Evolutionary conservation across 2,329 filamentous ascomycete genomes (phyloP), one percentile per base, ranked within the genome.

Genomic region (Leptographium flavum): DNA sequence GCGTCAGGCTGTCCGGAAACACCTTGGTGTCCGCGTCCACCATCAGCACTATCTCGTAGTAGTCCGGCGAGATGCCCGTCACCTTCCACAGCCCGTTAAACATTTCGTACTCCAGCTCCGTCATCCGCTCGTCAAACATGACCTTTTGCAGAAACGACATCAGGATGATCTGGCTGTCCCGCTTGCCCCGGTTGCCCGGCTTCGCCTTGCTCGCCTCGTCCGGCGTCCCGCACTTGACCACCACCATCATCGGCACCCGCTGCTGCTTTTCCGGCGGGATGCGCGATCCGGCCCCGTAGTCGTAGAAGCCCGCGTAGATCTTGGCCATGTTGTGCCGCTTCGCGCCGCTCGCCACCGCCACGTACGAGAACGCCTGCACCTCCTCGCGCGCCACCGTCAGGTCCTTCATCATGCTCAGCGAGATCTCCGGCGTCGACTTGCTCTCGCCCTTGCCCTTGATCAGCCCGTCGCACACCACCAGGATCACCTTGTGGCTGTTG

Each of bases 281-380:
- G 43, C 74, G 67, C 11, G 87, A 94, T 53, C 84, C 73, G 48
- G 74, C 67, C 44, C 93, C 92, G 57, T 96, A 98, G 63, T 96
- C 87, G 65, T 98, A 98, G 70, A 96, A 98, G 38, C 93, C 93
- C 46, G 88, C 83, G 64, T 96, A 95, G 47, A 96, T 79, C 71
- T 96, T 95, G 55, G 92, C 90, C 92, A 96, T 98, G 66, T 96
- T 98, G 76, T 98, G 93, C 56, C 92, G 81, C 70, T 98, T 98
- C 41, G 88, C 84, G 47, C 92, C 92, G 59, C 84, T 92, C 35
- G 92, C 87, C 30, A 98, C 90, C 13, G 92, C 93, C 43, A 98
- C 92, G 54, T 98, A 98, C 1, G 90, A 96, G 64, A 87, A 95
- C 0, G 87, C 75, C 56, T 87, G 73, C 2, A 96, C 92, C 48